Conservation (phyloP, 2,329 filamentous ascomycete genomes). For the Beauveria varroae region DNA sequence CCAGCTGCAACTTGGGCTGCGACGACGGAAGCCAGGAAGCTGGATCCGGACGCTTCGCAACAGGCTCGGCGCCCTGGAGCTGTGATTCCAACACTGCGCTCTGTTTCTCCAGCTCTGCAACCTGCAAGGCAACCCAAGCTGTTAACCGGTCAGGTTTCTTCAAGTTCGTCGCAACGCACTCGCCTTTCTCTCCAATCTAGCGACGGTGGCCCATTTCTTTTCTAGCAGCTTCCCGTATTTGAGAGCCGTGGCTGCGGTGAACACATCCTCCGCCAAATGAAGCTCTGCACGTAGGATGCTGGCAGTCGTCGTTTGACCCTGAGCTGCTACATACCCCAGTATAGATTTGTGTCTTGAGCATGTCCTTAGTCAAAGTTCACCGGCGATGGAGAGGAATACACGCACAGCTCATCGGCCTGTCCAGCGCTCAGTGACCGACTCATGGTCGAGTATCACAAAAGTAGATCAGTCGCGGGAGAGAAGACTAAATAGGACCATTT, state of each 20-base stretch:
- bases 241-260: conserved; percentile 75
- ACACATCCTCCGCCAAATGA: conserved; percentile 57
- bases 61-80: conserved; percentile 71
- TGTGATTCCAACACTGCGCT: conserved; percentile 68
- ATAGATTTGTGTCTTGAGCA: conserved; percentile 76
- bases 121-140: conserved; percentile 41
- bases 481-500: no score
- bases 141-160: not conserved
- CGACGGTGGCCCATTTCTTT: conserved; percentile 97
- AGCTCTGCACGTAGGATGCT: conserved; percentile 68
- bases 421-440: conserved; percentile 66
- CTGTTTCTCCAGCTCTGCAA: conserved; percentile 83
- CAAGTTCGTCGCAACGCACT: conserved; percentile 10
- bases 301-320: conserved; percentile 62
- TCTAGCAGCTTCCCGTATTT: conserved; percentile 91
- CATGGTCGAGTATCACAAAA: conserved; percentile 38
- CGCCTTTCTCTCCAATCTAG: conserved; percentile 91
- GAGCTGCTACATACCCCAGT: conserved; percentile 75
- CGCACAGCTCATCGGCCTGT: conserved; percentile 85
- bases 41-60: conserved; percentile 61
- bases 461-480: no score
- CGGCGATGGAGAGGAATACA: conserved; percentile 17
- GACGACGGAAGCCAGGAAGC: conserved; percentile 80
- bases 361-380: not conserved
- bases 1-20: conserved; percentile 72